These are phyloP conservation scores for Fonticula alba DNA, from an alignment of 78 protist genomes.

Conservation along the genomic window DNA sequence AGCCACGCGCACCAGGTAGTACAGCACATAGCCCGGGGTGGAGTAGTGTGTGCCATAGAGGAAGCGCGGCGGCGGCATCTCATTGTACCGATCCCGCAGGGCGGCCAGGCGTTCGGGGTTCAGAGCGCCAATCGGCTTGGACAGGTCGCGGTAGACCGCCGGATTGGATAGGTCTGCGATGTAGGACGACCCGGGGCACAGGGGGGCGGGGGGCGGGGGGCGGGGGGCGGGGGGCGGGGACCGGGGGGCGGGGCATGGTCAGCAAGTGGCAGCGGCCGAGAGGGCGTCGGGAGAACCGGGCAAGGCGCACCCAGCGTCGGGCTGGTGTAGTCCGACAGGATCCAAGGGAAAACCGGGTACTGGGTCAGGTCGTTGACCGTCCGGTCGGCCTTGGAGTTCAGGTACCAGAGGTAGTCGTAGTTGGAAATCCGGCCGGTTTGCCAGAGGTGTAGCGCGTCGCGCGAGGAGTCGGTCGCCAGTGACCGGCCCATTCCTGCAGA, in stretches of 20 bases:
- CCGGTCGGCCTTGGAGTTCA: slow-evolving; percentile 65
- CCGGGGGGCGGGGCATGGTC: too few relatives aligned
- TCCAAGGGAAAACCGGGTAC: slow-evolving; percentile 69
- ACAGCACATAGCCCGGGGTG: slow-evolving; percentile 71
- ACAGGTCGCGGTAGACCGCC: slow-evolving; percentile 50
- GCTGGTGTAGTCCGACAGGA: slow-evolving; percentile 31
- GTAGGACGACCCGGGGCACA: not conserved
- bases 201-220: not conserved
- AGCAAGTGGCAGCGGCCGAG: not conserved
- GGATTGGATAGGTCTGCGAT: slow-evolving; percentile 1
- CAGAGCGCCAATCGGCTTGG: slow-evolving; percentile 79
- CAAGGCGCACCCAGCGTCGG: slow-evolving; percentile 7
- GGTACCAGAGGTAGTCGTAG: slow-evolving; percentile 61
- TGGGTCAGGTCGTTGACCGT: slow-evolving; percentile 66
- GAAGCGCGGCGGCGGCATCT: slow-evolving; percentile 53
- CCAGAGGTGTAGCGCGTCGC: slow-evolving; percentile 51
- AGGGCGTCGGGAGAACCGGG: not conserved
- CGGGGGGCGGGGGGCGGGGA: not conserved
- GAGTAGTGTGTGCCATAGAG: slow-evolving; percentile 90
- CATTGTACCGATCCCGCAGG: slow-evolving; percentile 28
- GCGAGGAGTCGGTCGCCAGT: too few relatives aligned
- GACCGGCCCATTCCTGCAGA: slow-evolving; percentile 17
- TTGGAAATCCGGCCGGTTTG: slow-evolving; percentile 49
- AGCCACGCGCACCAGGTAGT: slow-evolving; percentile 59
- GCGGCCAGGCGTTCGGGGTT: slow-evolving; percentile 32